These are phyloP conservation scores for Hemileia vastatrix DNA, from an alignment of 1,284 basidiomycete species.

Conservation along the genomic window DNA sequence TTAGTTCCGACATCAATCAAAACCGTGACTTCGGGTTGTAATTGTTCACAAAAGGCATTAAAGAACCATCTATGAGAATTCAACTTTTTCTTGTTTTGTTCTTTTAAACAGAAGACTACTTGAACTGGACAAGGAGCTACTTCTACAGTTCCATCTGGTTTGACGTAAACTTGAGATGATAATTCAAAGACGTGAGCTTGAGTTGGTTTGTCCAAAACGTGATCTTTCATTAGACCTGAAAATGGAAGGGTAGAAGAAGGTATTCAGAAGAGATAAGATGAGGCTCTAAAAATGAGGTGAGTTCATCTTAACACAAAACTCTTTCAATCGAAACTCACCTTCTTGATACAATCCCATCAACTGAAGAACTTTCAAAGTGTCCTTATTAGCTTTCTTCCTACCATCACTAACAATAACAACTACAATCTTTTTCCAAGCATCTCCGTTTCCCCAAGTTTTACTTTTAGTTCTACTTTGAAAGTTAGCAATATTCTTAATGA, in stretches of 20 bases:
- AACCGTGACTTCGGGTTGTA: constrained; percentile 36
- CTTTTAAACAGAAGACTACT: constrained; percentile 45
- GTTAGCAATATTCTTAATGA: too few relatives aligned
- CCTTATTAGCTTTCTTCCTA: constrained; percentile 22
- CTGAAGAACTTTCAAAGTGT: not conserved
- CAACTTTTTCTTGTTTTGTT: constrained; percentile 39
- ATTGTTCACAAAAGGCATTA: constrained; percentile 23
- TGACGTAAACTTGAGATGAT: constrained; percentile 26
- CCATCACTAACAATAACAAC: not conserved
- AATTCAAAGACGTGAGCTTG: too few relatives aligned
- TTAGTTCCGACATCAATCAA: constrained; percentile 34
- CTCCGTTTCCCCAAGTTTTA: too few relatives aligned
- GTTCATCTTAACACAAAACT: too few relatives aligned
- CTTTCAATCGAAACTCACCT: too few relatives aligned
- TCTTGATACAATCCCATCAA: constrained; percentile 33
- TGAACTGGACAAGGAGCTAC: constrained; percentile 37
- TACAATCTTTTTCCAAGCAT: not conserved
- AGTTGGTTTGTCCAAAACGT: constrained; percentile 2
- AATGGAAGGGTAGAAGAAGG: not conserved
- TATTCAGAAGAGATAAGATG: not conserved
- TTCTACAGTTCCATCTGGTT: constrained; percentile 14
- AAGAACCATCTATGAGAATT: too few relatives aligned
- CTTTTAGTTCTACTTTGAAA: too few relatives aligned
- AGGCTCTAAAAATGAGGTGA: not conserved
- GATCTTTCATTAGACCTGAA: constrained; percentile 24